A percentile compares a stretch with the other conserved stretches of the same genome.
Evolutionary conservation across 768 basidiomycete species (phyloP).

Genomic region (Pisolithus orientalis): DNA sequence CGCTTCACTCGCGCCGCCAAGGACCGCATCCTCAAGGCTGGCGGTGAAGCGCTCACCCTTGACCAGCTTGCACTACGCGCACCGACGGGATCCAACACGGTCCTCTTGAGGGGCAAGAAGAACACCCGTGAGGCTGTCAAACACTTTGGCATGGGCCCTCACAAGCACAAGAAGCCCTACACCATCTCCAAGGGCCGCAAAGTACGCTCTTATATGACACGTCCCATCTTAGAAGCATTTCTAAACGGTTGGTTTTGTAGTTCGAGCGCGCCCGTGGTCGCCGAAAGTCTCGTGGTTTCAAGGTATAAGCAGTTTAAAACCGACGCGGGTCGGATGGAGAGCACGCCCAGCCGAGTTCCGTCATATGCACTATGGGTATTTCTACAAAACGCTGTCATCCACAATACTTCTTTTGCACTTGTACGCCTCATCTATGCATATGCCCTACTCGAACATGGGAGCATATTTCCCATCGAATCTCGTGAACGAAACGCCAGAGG

Average conservation of each 20-base stretch:
- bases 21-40: conserved; percentile 92
- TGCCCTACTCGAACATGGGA: conserved; percentile 11
- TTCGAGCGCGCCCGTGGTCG: conserved; percentile 99
- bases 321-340: conserved; percentile 25
- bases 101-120: conserved; percentile 88
- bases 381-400: conserved; percentile 16
- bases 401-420: conserved; percentile 12
- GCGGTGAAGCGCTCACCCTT: conserved; percentile 91
- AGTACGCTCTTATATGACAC: conserved; percentile 31
- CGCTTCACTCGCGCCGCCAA: conserved; percentile 89
- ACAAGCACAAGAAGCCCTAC: conserved; percentile 99
- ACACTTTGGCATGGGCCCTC: conserved; percentile 98
- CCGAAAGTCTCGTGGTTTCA: conserved; percentile 97
- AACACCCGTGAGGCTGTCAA: conserved; percentile 92
- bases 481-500: no score
- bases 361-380: conserved; percentile 29
- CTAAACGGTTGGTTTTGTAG: conserved; percentile 26
- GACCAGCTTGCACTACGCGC: conserved; percentile 95
- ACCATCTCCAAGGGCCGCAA: conserved; percentile 96
- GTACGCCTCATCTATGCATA: conserved; percentile 23
- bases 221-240: not conserved
- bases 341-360: conserved; percentile 14
- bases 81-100: conserved; percentile 92
- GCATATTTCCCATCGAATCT: not conserved
- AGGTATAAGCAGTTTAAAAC: conserved; percentile 59